Base-by-base conservation (phyloP, 2,329 filamentous ascomycete genomes). In the Fusarium neocosmosporiellum region DNA sequence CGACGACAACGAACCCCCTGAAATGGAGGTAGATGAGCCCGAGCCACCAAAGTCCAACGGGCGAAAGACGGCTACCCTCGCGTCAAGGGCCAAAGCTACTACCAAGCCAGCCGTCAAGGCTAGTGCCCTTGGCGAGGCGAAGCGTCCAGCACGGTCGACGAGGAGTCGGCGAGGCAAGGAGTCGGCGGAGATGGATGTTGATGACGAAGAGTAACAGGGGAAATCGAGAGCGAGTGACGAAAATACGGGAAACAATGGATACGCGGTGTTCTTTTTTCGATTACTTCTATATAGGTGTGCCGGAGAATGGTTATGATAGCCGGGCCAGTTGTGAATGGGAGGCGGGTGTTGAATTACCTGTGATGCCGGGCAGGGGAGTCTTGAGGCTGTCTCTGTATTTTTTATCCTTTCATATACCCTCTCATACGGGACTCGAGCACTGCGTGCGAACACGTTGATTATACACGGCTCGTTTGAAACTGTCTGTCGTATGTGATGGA, bases 101-200 rank as follows among this genome's bases (percentile, higher is more conserved):
- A 66, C 73, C 14, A 78, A 70, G 62, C 63, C 78, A 46, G 59
- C 67, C 22, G 59, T 74, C 59, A 80, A 82, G 69, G 66, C 78
- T 24, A 78, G 66, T 48, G 72, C 66, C 14, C 43, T 72, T n/a
- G 63, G 77, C 2, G 70, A 72, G 55, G 34, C 64, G 5, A 75
- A 70, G 34, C 75, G 76, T 59, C 54, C 72, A 63, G 69, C 72
- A 29, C 78, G 76, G 67, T 63, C 76, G 37, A 72, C 76, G 20
- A 77, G 80, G 58, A 60, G 74, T 11, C 77, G 80, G n/a, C 73
- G 76, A 33, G 72, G 76, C 34, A 80, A 76, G 70, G 76, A 77
- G 22, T 65, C 73, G 20, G 76, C 76, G 14, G 79, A 80, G 20
- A 82, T 83, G 81, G 81, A 83, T 10, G 67, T 81, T 37, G 81